A percentile compares a stretch with the other conserved stretches of the same genome.
Evolutionary conservation across 1,139 yeast species (phyloP).

Genomic region (Blastobotrys capitulatus): DNA sequence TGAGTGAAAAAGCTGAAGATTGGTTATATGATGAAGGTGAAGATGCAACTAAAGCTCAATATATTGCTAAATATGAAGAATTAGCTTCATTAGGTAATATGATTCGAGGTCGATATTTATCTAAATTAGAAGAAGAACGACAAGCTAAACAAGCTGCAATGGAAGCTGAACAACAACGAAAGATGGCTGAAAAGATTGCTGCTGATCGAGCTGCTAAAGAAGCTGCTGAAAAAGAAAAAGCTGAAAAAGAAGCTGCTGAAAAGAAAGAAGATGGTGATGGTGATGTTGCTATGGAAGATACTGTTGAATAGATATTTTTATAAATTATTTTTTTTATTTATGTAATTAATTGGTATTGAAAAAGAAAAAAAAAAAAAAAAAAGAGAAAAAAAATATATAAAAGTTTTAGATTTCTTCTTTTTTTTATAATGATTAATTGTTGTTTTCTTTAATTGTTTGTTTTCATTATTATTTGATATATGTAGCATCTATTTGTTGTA

Average conservation of each 20-base stretch:
- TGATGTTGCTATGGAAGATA: slow-evolving; percentile 24
- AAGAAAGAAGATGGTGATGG: slow-evolving; percentile 16
- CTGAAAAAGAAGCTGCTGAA: slow-evolving; percentile 2
- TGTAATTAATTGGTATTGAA: neutral
- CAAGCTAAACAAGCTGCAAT: slow-evolving; percentile 82
- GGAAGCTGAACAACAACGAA: slow-evolving; percentile 79
- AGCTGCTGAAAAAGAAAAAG: slow-evolving; percentile 21
- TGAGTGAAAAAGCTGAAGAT: slow-evolving; percentile 86
- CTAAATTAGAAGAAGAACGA: slow-evolving; percentile 92
- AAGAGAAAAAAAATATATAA: neutral
- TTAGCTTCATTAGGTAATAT: slow-evolving; percentile 91
- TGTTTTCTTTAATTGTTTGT: no score
- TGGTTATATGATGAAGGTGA: slow-evolving; percentile 98
- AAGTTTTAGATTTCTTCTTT: no score
- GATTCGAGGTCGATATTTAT: slow-evolving; percentile 90
- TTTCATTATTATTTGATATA: slow-evolving; percentile 37
- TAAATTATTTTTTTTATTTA: neutral
- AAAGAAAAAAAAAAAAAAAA: neutral
- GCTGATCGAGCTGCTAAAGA: slow-evolving; percentile 56
- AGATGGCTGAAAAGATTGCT: slow-evolving; percentile 86
- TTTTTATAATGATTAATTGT: no score
- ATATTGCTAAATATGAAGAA: slow-evolving; percentile 97
- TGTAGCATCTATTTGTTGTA: slow-evolving; percentile 88
- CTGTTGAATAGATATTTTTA: neutral
- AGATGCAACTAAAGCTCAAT: slow-evolving; percentile 93